Evolutionary conservation across 2,329 filamentous ascomycete species (phyloP).

Genomic region (Trichoderma pleuroti): DNA sequence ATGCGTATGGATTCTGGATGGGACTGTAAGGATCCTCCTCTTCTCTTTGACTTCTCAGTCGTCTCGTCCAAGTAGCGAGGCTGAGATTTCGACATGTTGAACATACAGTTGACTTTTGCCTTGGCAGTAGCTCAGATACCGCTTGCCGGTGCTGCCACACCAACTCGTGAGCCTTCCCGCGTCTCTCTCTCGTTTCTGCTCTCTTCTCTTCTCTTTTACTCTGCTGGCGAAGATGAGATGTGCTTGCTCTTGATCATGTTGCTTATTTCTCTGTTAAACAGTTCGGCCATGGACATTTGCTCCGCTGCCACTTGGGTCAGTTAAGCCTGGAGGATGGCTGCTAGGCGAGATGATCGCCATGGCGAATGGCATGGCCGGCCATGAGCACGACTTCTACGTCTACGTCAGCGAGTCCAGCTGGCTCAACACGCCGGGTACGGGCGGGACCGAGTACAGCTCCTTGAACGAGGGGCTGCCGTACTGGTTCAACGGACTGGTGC

Average conservation of each 20-base stretch:
- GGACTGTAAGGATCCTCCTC: slow-evolving; percentile 17
- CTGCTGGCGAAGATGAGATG: neutral
- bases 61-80: neutral
- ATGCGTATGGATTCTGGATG: slow-evolving; percentile 4
- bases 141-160: slow-evolving; percentile 14
- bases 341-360: slow-evolving; percentile 46
- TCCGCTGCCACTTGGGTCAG: slow-evolving; percentile 44
- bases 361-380: slow-evolving; percentile 50
- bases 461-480: slow-evolving; percentile 56
- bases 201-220: neutral
- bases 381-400: slow-evolving; percentile 51
- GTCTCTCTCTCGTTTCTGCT: neutral
- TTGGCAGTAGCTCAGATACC: slow-evolving; percentile 19
- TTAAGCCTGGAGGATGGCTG: slow-evolving; percentile 52
- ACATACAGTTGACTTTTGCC: slow-evolving; percentile 17
- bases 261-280: slow-evolving; percentile 1
- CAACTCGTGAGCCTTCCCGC: slow-evolving; percentile 11
- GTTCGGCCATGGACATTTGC: slow-evolving; percentile 24
- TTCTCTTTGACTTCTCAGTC: neutral
- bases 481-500: slow-evolving; percentile 59
- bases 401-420: slow-evolving; percentile 50
- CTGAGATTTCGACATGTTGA: neutral
- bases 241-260: neutral
- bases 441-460: slow-evolving; percentile 51
- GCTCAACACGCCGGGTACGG: slow-evolving; percentile 32